Percentiles rank a stretch among this genome's conserved stretches.
Conservation (phyloP, 208 protist species). For the Trypanosoma theileri region DNA sequence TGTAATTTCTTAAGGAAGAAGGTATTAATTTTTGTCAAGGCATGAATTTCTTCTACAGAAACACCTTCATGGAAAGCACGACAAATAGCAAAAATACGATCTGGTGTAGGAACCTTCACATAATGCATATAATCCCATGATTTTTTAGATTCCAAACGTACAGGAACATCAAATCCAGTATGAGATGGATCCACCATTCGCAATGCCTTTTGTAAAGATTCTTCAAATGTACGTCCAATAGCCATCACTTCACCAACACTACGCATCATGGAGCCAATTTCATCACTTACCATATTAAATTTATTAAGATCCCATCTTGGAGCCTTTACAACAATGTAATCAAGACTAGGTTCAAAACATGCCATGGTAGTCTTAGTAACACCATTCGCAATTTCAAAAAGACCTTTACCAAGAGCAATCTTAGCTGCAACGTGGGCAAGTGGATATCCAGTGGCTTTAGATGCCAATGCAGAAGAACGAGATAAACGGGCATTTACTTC, state of each 20-base stretch:
- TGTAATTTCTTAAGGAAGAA: conserved; percentile 98
- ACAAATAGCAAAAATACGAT: conserved; percentile 86
- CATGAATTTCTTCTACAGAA: conserved; percentile 90
- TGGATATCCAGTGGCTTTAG: conserved; percentile 99
- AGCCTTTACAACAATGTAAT: conserved; percentile 97
- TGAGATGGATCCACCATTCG: conserved; percentile 93
- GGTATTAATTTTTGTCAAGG: conserved; percentile 94
- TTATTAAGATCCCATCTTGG: conserved; percentile 96
- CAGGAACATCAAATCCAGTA: conserved; percentile 86
- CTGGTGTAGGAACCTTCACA: conserved; percentile 70
- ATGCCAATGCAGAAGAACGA: conserved; percentile 95
- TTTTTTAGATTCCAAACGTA: conserved; percentile 36
- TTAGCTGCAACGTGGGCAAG: conserved; percentile 98
- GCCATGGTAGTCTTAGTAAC: conserved; percentile 95
- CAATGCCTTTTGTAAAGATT: conserved; percentile 97
- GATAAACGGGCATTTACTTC: conserved; percentile 98
- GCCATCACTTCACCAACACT: conserved; percentile 98
- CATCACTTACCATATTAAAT: conserved; percentile 93
- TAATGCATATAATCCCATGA: conserved; percentile 82
- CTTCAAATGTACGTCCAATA: conserved; percentile 98
- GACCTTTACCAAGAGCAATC: conserved; percentile 94
- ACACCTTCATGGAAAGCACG: conserved; percentile 77
- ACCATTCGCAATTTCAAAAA: conserved; percentile 92
- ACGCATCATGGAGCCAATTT: conserved; percentile 97
- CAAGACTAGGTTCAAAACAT: conserved; percentile 97